These are phyloP conservation scores for Piloderma croceum DNA, from an alignment of 768 basidiomycete species.

Conservation along the genomic window DNA sequence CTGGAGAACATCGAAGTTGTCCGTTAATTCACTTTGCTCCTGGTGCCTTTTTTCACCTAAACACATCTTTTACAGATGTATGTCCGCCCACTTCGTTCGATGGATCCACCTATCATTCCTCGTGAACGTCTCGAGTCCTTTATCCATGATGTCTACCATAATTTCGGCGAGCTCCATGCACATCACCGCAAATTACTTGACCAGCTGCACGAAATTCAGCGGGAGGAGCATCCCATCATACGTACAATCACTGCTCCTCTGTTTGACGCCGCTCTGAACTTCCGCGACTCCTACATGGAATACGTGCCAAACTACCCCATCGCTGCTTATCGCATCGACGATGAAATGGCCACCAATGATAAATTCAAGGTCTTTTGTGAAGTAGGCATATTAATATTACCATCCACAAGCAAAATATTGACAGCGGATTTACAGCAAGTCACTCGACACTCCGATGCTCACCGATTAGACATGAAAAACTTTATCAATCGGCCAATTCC, in stretches of 20 bases:
- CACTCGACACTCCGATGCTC: conserved; percentile 70
- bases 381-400: conserved; percentile 34
- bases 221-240: conserved; percentile 80
- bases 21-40: conserved; percentile 15
- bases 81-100: conserved; percentile 63
- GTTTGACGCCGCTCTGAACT: conserved; percentile 86
- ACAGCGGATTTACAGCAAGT: no score
- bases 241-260: conserved; percentile 77
- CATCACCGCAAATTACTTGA: conserved; percentile 77
- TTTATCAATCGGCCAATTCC: conserved; percentile 93
- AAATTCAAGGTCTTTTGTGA: conserved; percentile 81
- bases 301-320: conserved; percentile 93
- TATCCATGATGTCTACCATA: conserved; percentile 85
- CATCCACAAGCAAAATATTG: no score
- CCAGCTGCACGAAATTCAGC: conserved; percentile 78
- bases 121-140: conserved; percentile 68
- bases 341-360: conserved; percentile 78
- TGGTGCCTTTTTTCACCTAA: background rate
- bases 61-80: conserved; percentile 55
- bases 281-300: conserved; percentile 88
- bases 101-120: conserved; percentile 75
- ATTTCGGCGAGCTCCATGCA: conserved; percentile 66
- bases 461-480: conserved; percentile 84
- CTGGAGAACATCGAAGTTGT: conserved; percentile 80
- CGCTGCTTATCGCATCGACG: conserved; percentile 80